Evolutionary conservation across 257 asterid genomes (phyloP).

Genomic region (Nicotiana undulata): DNA sequence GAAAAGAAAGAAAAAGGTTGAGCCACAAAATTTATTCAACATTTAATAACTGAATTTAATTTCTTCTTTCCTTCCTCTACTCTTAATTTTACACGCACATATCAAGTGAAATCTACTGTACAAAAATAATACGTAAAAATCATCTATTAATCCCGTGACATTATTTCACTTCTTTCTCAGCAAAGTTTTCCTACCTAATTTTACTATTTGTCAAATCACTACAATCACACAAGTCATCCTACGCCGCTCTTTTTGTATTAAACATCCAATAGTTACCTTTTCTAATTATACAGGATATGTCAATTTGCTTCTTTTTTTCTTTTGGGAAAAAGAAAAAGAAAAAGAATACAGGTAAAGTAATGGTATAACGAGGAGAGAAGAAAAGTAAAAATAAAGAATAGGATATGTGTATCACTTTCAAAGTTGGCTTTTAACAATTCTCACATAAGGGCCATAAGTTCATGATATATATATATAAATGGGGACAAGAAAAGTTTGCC

Average conservation of each 20-base stretch:
- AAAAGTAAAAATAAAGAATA: slow-evolving; percentile 8
- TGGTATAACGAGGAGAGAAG: slow-evolving; percentile 8
- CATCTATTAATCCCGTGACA: slow-evolving; percentile 28
- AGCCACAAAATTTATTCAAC: background rate
- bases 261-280: background rate
- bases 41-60: background rate
- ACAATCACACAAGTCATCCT: slow-evolving; percentile 16
- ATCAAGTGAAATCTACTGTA: background rate
- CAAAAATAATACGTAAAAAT: background rate
- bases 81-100: background rate
- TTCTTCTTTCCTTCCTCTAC: background rate
- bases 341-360: slow-evolving; percentile 12
- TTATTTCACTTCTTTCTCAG: slow-evolving; percentile 44
- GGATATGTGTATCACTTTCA: slow-evolving; percentile 23
- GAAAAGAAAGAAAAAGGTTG: background rate
- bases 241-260: slow-evolving; percentile 29
- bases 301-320: background rate
- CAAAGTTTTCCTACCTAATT: slow-evolving; percentile 10
- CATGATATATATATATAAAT: slow-evolving; percentile 32
- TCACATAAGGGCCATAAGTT: slow-evolving; percentile 35
- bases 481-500: slow-evolving; percentile 19
- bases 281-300: background rate
- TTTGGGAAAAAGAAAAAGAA: background rate
- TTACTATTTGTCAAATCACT: slow-evolving; percentile 29
- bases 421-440: slow-evolving; percentile 21